A percentile compares a stretch with the other conserved stretches of the same genome.
Evolutionary conservation across 2,329 filamentous ascomycete genomes (phyloP).

Genomic region (Neonectria coccinea): DNA sequence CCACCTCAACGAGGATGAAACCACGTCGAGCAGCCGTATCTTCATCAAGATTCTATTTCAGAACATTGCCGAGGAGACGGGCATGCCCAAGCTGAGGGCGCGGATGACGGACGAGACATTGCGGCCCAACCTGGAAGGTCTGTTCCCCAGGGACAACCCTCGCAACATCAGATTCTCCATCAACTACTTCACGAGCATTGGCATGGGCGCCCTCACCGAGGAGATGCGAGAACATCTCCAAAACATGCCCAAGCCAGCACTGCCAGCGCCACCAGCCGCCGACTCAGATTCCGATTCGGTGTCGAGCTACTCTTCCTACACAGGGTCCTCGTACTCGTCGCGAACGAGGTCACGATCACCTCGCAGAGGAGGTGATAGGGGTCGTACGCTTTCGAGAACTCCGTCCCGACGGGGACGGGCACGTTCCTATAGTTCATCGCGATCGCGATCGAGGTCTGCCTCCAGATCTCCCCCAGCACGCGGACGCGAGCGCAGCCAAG

Average conservation of each 20-base stretch:
- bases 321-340: slow-evolving; percentile 70
- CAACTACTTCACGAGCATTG: slow-evolving; percentile 99
- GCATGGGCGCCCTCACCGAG: slow-evolving; percentile 94
- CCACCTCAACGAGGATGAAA: slow-evolving; percentile 95
- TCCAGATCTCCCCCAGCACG: slow-evolving; percentile 55
- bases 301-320: slow-evolving; percentile 83
- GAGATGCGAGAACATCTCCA: slow-evolving; percentile 92
- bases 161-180: slow-evolving; percentile 96
- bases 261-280: slow-evolving; percentile 73
- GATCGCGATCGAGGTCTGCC: slow-evolving; percentile 61
- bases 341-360: slow-evolving; percentile 59
- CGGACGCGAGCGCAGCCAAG: slow-evolving; percentile 36
- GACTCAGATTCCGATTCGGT: slow-evolving; percentile 78
- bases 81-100: slow-evolving; percentile 81
- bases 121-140: slow-evolving; percentile 80
- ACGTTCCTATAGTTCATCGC: slow-evolving; percentile 45
- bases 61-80: slow-evolving; percentile 87
- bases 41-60: slow-evolving; percentile 99
- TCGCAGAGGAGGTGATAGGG: slow-evolving; percentile 40
- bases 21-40: slow-evolving; percentile 94
- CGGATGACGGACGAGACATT: slow-evolving; percentile 83
- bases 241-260: slow-evolving; percentile 86
- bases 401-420: slow-evolving; percentile 43
- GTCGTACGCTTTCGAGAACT: slow-evolving; percentile 47
- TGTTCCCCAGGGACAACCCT: slow-evolving; percentile 91